Percentiles rank a stretch among this genome's conserved stretches.
Evolutionary conservation across 2,329 filamentous ascomycete genomes (phyloP).

Genomic region (Colletotrichum trifolii): DNA sequence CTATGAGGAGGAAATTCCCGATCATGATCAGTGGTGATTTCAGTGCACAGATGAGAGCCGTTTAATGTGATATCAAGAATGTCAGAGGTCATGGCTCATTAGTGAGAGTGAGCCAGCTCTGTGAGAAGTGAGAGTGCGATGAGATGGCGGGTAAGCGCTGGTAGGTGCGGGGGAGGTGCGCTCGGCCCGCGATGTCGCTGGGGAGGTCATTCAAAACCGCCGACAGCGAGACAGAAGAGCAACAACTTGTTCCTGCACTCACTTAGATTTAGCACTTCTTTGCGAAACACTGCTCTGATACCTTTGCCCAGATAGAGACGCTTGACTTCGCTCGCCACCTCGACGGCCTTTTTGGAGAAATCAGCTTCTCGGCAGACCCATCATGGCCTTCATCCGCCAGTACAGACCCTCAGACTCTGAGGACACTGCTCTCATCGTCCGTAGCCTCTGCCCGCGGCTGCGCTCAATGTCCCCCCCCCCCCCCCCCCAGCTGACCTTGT

Average conservation of each 20-base stretch:
- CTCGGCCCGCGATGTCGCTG: conserved; percentile 29
- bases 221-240: too few relatives aligned
- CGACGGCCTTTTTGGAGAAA: background rate
- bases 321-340: too few relatives aligned
- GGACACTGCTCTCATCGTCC: conserved; percentile 54
- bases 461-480: background rate
- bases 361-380: background rate
- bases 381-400: conserved; percentile 59
- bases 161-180: conserved; percentile 7
- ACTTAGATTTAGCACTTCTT: too few relatives aligned
- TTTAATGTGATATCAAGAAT: background rate
- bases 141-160: conserved; percentile 2
- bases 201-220: conserved; percentile 7
- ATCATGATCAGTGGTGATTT: conserved; percentile 16
- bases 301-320: too few relatives aligned
- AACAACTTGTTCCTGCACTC: too few relatives aligned
- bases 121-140: background rate
- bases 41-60: background rate
- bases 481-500: conserved; percentile 2
- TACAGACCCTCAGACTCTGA: conserved; percentile 54
- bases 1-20: conserved; percentile 36
- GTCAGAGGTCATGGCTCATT: background rate
- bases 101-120: background rate
- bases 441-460: conserved; percentile 27
- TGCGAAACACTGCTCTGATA: too few relatives aligned